Base-by-base conservation (phyloP, 805 yeast species). In the Ascoidea rubescens region DNA sequence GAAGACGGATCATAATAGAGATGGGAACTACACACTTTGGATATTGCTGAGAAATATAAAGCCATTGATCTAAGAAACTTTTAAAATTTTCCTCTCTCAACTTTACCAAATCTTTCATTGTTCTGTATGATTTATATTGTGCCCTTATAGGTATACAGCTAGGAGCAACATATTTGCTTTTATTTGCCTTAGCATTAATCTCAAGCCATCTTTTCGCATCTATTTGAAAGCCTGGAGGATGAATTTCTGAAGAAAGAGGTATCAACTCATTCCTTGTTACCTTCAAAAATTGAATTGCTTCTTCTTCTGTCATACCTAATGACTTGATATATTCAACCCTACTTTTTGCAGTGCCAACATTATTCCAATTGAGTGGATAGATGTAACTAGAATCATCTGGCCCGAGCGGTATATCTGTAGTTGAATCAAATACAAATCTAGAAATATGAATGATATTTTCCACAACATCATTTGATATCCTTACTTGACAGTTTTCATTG, bases 41-140 rank as follows among this genome's bases (percentile, higher is more conserved):
- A 53, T 67, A 73, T 4, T 66, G 50, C 42, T 77, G 78, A 1
- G 72, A 64, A 5, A 76, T 62, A 30, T 66, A 60, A 17, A 77
- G 66, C 62, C 75, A 67, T 45, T 69, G 68, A 45, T 71, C 73
- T 44, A 73, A 60, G 43, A 76, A 60, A 7, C 56, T 61, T 16
- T 62, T 60, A 5, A 55, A 51, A 43, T 66, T 59, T 31, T 70
- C 70, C 4, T 64, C 65, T 21, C 77, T 65, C 45, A 71, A 55
- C 16, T 67, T 66, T 21, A 66, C 67, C 37, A 77, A 62, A 50
- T 75, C 75, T 46, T 67, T 70, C 8, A 66, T 52, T 0, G 77
- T 71, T 45, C 68, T 65, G 42, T 60, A 64, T 16, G 66, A 59
- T 16, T 62, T 57, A 52, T 65, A 73, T 51, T 72, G 77, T 1